Evolutionary conservation across 225 moss, liverwort and hornwort genomes (phyloP).

Genomic region (Bryoerythrophyllum caledonicum): DNA sequence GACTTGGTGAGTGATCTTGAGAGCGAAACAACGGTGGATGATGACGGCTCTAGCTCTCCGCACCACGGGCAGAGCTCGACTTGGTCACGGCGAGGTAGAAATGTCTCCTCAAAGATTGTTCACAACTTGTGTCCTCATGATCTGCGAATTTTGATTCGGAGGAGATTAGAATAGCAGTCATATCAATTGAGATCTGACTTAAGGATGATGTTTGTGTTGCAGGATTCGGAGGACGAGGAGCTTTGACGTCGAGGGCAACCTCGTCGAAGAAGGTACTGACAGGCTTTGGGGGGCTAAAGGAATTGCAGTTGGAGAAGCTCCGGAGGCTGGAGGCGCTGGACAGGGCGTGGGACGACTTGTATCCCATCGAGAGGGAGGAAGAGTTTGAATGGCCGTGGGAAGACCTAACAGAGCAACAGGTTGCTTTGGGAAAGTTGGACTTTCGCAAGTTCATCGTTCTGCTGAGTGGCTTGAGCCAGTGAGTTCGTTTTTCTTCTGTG

Average conservation of each 20-base stretch:
- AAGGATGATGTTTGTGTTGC: not conserved
- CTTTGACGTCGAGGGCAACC: slow-evolving; percentile 8
- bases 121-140: not conserved
- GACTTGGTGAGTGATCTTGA: not conserved
- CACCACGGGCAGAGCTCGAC: not conserved
- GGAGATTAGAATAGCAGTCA: not conserved
- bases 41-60: not conserved
- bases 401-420: slow-evolving; percentile 29
- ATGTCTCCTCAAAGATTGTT: not conserved
- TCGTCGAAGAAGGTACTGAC: not conserved
- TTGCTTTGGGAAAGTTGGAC: slow-evolving; percentile 31
- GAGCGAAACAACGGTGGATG: not conserved
- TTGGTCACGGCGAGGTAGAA: slow-evolving; percentile 1
- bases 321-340: slow-evolving; percentile 30
- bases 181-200: not conserved
- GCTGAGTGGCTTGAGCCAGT: slow-evolving; percentile 29
- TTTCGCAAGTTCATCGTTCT: slow-evolving; percentile 35
- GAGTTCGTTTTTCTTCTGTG: not conserved
- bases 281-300: slow-evolving; percentile 12
- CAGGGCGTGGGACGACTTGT: slow-evolving; percentile 30
- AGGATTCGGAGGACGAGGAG: slow-evolving; percentile 10
- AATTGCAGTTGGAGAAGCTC: slow-evolving; percentile 36
- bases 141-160: too few species aligned
- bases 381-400: slow-evolving; percentile 36
- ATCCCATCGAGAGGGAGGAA: slow-evolving; percentile 29